Base-by-base conservation (phyloP, 2,329 filamentous ascomycete genomes). In the Albophoma yamanashiensis region DNA sequence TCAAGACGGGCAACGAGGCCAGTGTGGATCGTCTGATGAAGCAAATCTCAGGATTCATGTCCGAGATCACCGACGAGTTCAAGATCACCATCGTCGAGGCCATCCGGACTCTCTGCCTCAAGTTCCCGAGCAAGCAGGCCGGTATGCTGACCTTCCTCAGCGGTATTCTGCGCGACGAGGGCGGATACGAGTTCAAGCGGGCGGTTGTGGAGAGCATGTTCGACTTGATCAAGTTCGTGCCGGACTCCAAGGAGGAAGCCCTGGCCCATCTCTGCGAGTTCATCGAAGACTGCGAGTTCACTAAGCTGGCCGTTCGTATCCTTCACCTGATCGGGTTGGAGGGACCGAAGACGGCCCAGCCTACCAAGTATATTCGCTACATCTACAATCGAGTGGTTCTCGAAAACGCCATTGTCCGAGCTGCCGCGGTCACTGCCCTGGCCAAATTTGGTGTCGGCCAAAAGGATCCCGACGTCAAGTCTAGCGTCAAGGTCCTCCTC, bases 51-150 rank as follows among this genome's bases (percentile, higher is more conserved):
- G 89, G 89, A 45, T 97, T 99, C 79, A 97, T 99, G 94, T 91
- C 92, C 5, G 94, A 97, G 75, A 97, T 97, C 66, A 97, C 93
- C 8, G 94, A 99, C 71, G 94, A 99, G 75, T 99, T 99, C 82
- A 99, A 97, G 82, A 96, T 99, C 67, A 99, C 94, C n/a, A 96
- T 99, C 69, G 93, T 99, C 52, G 94, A 99, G 75, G 94, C 94
- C 50, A 97, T 99, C 70, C 89, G 94, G 62, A 97, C 94, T 4
- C 79, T 99, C 47, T 97, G 93, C 73, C 81, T 99, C 67, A 99
- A 99, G 78, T 99, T 99, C 78, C 94, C 94, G 40, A 92, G 85
- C 78, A 99, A 99, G 79, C 94, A 99, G 77, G 93, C 93, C 55
- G 92, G 92, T 63, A 97, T 99, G 92, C 86, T 99, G 58, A 86